A percentile compares a stretch with the other conserved stretches of the same genome.
phyloP scores from a whole-genome alignment of 2,329 filamentous ascomycete species.

The Phyllosticta citriasiana region DNA sequence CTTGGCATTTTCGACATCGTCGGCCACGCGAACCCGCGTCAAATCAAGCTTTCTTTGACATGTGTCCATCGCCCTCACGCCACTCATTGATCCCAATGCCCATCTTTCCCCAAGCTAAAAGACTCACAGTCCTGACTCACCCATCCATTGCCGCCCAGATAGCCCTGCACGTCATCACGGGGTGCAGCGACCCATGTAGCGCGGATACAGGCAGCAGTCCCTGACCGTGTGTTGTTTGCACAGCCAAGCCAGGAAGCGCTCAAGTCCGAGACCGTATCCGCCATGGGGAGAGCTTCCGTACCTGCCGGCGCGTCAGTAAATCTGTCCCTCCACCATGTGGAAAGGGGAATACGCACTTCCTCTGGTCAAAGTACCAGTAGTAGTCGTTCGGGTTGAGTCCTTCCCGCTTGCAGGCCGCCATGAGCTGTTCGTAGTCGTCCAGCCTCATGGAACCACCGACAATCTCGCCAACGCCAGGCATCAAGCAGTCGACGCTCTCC shows the following conservation, averaged over 20 bases:
- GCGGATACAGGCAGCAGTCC: constrained; percentile 65
- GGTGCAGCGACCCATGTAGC: constrained; percentile 73
- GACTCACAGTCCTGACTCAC: neutral
- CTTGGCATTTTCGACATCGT: neutral
- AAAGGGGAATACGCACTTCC: constrained; percentile 57
- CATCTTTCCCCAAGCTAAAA: neutral
- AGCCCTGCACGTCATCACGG: constrained; percentile 39
- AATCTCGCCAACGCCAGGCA: constrained; percentile 96
- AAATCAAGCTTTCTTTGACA: constrained; percentile 9
- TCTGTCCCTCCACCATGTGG: neutral
- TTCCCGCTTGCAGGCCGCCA: constrained; percentile 79
- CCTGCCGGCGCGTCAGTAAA: constrained; percentile 32
- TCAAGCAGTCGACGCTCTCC: constrained; percentile 75
- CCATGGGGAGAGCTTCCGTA: constrained; percentile 89
- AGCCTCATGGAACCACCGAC: constrained; percentile 96
- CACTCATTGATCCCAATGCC: neutral
- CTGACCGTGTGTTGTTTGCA: constrained; percentile 57
- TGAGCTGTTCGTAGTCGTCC: constrained; percentile 78
- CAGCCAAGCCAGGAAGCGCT: constrained; percentile 64
- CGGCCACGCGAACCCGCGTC: constrained; percentile 1
- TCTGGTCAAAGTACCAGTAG: constrained; percentile 98
- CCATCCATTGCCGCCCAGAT: neutral
- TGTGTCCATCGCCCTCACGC: constrained; percentile 1
- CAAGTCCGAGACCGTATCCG: constrained; percentile 84
- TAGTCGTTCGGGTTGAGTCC: constrained; percentile 76